Evolutionary conservation across 306 rosid genomes (phyloP), one percentile per base, ranked within the genome.

Genomic region (Fragaria ananassa): DNA sequence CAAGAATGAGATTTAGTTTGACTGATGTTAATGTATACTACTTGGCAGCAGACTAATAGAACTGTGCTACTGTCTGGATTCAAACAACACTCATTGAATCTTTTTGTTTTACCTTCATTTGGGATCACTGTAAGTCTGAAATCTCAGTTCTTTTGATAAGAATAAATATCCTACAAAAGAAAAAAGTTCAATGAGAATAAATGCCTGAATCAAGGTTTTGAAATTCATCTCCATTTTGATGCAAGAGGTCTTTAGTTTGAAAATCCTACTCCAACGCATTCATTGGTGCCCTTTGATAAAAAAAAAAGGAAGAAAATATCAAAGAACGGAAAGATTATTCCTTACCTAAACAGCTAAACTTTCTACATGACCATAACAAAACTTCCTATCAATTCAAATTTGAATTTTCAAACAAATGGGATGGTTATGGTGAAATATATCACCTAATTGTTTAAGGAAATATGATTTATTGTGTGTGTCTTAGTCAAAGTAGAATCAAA

Each of bases 1-100:
- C 13, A 67, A 19, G 57, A 86, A 93, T 47, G 97, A 93, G 71
- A 64, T 11, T 17, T 83, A 79, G 80, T 12, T 68, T 74, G 51
- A 56, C 44, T 21, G 15, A 0, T 54, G 76, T n/a, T 13, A 8
- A 2, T 54, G 76, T 12, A 18, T 64, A 8, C 21, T 19, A 18
- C 42, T 64, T 63, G n/a, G 44, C 34, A 31, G 23, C 18, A 63
- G 47, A 44, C 12, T 29, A 5, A 63, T 63, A 31, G 44, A 63
- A 4, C 12, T 63, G 44, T 34, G 69, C 69, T 61, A 61, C 42
- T 15, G 23, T 63, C 23, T 63, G 67, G 9, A 17, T 8, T 64
- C 3, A 35, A 64, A 64, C 10, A 3, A 29, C 18, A 34, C 25
- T 64, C 19, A 15, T 3, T 64, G 15, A 19, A 8, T 27, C 25